Conservation (phyloP, 1,284 basidiomycete species). For the Agroathelia rolfsii region DNA sequence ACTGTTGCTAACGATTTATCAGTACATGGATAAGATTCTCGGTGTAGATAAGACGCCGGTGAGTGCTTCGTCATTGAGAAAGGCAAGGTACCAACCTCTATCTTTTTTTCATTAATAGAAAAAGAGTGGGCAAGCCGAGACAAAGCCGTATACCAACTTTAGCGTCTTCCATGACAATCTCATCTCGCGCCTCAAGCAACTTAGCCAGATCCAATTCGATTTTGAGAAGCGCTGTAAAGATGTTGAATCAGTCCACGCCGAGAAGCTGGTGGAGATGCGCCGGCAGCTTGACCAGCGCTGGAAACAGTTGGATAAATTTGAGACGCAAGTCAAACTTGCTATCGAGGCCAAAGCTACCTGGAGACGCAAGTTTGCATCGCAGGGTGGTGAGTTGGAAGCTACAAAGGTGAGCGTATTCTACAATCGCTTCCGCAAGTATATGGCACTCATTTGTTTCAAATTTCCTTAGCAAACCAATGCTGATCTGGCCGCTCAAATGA, state of each 20-base stretch:
- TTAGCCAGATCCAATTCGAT: constrained; percentile 75
- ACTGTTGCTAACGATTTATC: constrained; percentile 84
- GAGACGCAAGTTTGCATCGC: constrained; percentile 73
- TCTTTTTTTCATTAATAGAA: constrained; percentile 33
- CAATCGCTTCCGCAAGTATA: not conserved
- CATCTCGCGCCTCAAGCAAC: constrained; percentile 75
- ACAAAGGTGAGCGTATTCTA: constrained; percentile 46
- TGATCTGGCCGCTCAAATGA: constrained; percentile 71
- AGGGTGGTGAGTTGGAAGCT: constrained; percentile 85
- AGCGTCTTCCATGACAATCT: constrained; percentile 90
- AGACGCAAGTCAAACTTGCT: constrained; percentile 76
- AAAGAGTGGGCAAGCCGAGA: constrained; percentile 64
- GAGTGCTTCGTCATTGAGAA: no score
- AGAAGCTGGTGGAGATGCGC: constrained; percentile 71
- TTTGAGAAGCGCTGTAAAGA: constrained; percentile 86
- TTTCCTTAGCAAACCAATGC: constrained; percentile 52
- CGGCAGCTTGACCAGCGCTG: constrained; percentile 84
- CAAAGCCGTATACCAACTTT: constrained; percentile 90
- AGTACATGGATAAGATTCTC: constrained; percentile 91
- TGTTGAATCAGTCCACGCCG: constrained; percentile 60
- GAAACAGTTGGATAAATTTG: constrained; percentile 92
- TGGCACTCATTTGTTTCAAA: not conserved
- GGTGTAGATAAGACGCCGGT: constrained; percentile 81
- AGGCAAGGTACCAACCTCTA: constrained; percentile 4
- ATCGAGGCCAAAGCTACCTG: constrained; percentile 80